Evolutionary conservation across 192 early-diverging fungal genomes (phyloP), one percentile per base, ranked within the genome.

Genomic region (Allomyces macrogynus): DNA sequence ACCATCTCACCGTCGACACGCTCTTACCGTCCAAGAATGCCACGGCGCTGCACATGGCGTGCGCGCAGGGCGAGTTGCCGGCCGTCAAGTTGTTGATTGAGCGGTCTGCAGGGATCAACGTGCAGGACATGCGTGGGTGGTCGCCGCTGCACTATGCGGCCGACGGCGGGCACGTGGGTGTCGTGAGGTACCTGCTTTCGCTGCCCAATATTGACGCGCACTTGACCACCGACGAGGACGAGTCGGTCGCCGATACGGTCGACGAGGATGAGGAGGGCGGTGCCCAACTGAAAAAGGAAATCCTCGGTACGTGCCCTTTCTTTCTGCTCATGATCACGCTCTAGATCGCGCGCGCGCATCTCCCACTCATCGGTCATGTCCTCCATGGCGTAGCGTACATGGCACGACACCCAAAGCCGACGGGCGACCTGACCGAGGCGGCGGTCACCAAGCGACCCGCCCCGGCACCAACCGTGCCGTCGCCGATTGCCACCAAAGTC

Each of bases 131-230:
- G 54, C 76, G 77, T 75, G 83, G 82, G 10, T 86, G 82, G 82
- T 83, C 85, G 4, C 84, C 85, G 1, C 70, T 86, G 65, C 85
- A 86, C 63, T 84, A 81, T 68, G 85, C 85, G 11, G 75, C 76
- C 60, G 85, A 84, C 0, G 85, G 86, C 67, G 81, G 81, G 1
- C 80, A 84, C 61, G 62, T 81, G 25, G 74, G 71, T 1, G 72
- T 83, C 22, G 68, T 86, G 57, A 66, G 64, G 62, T 64, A 78
- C 43, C 69, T 86, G 61, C 73, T 65, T 20, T 60, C 61, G 11
- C 24, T 62, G 5, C 69, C 69, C 14, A 65, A 67, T 22, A 69
- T 67, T 10, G 68, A 70, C 27, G 43, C 73, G 18, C 62, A 70
- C 16, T 66, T 65, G 40, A 20, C 54, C 4, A 76, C 74, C 7